Base-by-base conservation (phyloP, 139 green algal species). In the Chlorella sp. region DNA sequence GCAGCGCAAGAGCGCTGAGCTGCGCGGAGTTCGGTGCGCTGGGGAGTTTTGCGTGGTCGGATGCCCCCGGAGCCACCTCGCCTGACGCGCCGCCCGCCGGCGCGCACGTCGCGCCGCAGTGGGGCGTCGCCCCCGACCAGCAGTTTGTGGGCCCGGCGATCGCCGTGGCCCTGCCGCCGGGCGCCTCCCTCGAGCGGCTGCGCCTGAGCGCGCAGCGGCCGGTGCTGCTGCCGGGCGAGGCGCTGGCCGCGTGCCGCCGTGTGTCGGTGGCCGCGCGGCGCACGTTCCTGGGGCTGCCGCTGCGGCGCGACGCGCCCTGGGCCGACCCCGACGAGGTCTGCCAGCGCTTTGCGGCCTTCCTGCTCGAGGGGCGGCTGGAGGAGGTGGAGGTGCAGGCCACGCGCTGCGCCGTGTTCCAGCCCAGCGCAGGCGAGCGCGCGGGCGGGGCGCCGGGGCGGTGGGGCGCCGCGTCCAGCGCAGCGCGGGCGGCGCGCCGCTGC, bases 331-430 rank as follows among this genome's bases (percentile, higher is more conserved):
- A 74, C 23, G 67, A 63, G 25, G 50, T 74, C 25, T 36, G 50
- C 0, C 50, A 35, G 8, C 67, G 67, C 48, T 74, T 36, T 36
- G 67, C 50, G 5, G 35, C 64, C 51, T 75, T 75, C 51, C 64
- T 75, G 68, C 68, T 75, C 36, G 53, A 27, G 11, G 40, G 36
- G 36, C 3, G 14, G 1, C 51, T 75, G 68, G 50, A 55, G 38
- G 40, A 25, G 0, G 36, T 75, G 25, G 68, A 75, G 36, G n/a
- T 75, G 27, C 64, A 51, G 0, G 53, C 68, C 68, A 75, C 68
- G 0, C 68, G 68, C 68, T 75, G 40, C 51, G 64, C 42, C 27
- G 51, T 75, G 7, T 75, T 75, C 51, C 68, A 75, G 51, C 68
- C 68, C 3, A n/a, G n/a, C n/a, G n/a, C n/a, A n/a, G n/a, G n/a